Base-by-base conservation (phyloP, 495 filamentous ascomycete genomes). In the Amniculicola lignicola region DNA sequence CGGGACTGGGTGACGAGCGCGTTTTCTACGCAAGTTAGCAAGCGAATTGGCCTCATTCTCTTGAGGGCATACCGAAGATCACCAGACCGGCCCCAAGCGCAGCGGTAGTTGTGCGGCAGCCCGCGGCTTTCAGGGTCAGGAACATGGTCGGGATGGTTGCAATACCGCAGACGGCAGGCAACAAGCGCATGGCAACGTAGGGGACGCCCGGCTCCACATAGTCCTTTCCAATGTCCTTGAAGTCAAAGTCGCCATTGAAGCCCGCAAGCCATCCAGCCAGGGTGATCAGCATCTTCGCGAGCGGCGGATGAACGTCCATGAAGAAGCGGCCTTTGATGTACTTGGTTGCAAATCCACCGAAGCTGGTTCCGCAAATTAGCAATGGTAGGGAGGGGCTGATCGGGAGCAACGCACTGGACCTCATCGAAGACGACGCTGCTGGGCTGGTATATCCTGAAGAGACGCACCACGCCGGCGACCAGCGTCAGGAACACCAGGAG, bases 161-260 rank as follows among this genome's bases (percentile, higher is more conserved):
- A 49, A 96, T 83, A 67, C 93, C 93, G 60, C 88, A 80, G 51
- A 97, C 71, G 24, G 93, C 93, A 0, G 93, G 93, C 55, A 95
- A 81, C 75, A 97, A 68, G 67, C 93, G 85, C 93, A 98, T 98
- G 35, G 93, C 89, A 15, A 98, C 94, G 74, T 97, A 98, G 11
- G 93, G 93, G 39, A 98, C 93, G 18, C 86, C 83, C 0, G 94
- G 89, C 71, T 92, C 94, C 41, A 97, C 67, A 65, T 98, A 98
- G 67, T 98, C 93, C 75, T 96, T 96, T 64, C 93, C 93, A 76
- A 98, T 98, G 62, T 98, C 94, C 76, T 98, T 98, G 77, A 98
- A 98, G 69, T 98, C 93, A 57, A 98, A 98, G 39, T 88, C 78
- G 43, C 93, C 93, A 70, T 96, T 80, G 67, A 96, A 98, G 19